Conservation (phyloP, 1,284 basidiomycete species). For the Porodaedalea pini region DNA sequence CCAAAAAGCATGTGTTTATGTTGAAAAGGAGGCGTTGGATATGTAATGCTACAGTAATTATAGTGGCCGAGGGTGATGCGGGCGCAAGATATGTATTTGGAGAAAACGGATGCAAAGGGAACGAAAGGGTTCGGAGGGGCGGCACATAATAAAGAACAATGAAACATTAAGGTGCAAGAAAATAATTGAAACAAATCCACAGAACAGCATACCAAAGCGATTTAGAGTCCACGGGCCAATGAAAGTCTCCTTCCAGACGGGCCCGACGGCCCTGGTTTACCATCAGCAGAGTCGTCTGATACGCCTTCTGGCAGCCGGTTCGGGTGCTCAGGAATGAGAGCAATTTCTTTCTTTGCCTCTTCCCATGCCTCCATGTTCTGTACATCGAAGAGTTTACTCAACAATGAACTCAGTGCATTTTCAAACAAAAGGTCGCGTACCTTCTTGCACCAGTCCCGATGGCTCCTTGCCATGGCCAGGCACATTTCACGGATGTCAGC, state of each 20-base stretch:
- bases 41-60: slow-evolving; percentile 18
- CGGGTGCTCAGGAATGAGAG: slow-evolving; percentile 84
- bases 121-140: not conserved
- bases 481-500: slow-evolving; percentile 92
- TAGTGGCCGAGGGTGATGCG: slow-evolving; percentile 6
- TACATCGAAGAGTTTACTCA: slow-evolving; percentile 8
- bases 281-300: not conserved
- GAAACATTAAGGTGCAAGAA: not conserved
- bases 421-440: slow-evolving; percentile 39
- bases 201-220: not conserved
- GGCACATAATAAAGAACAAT: not conserved
- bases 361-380: slow-evolving; percentile 97
- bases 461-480: slow-evolving; percentile 84
- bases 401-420: slow-evolving; percentile 13
- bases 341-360: slow-evolving; percentile 88
- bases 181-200: not conserved
- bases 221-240: slow-evolving; percentile 5
- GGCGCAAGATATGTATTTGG: not conserved
- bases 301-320: slow-evolving; percentile 42
- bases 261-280: slow-evolving; percentile 3
- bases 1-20: slow-evolving; percentile 18
- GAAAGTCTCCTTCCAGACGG: slow-evolving; percentile 12
- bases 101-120: not conserved
- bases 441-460: slow-evolving; percentile 95
- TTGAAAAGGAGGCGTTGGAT: not conserved